Evolutionary conservation across 495 filamentous ascomycete genomes (phyloP).

Genomic region (Jackrogersella multiformis): DNA sequence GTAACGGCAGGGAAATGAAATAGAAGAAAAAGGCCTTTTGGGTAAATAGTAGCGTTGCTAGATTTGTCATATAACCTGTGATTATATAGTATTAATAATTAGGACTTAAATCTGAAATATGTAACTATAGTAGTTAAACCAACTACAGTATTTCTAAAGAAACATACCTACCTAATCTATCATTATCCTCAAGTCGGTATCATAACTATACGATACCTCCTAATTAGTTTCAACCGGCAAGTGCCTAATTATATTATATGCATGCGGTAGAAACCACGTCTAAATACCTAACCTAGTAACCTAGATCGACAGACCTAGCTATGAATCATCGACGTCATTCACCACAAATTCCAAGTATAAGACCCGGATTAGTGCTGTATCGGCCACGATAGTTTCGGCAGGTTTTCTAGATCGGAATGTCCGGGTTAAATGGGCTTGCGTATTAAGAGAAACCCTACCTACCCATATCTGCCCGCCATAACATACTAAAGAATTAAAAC

Average conservation of each 20-base stretch:
- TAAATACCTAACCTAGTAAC: too few species aligned
- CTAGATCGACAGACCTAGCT: too few species aligned
- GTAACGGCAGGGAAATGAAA: too few species aligned
- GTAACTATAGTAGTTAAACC: too few species aligned
- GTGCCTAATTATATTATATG: too few species aligned
- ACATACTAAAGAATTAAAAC: too few species aligned
- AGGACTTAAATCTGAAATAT: too few species aligned
- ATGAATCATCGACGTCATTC: conserved; percentile 5
- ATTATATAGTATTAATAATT: too few species aligned
- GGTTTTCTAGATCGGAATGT: neutral
- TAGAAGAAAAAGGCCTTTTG: neutral
- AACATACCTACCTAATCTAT: neutral
- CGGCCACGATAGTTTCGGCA: neutral
- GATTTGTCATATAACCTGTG: neutral
- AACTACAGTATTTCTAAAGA: too few species aligned
- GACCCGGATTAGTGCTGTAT: conserved; percentile 14
- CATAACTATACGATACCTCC: neutral
- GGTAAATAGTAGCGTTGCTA: neutral
- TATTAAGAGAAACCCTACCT: neutral
- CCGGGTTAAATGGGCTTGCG: neutral
- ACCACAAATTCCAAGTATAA: neutral
- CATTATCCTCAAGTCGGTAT: too few species aligned
- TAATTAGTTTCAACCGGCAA: neutral
- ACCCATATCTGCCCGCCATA: too few species aligned
- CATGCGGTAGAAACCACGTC: too few species aligned